Base-by-base conservation (phyloP, 2,329 filamentous ascomycete species). In the Incumbomyces lentus region DNA sequence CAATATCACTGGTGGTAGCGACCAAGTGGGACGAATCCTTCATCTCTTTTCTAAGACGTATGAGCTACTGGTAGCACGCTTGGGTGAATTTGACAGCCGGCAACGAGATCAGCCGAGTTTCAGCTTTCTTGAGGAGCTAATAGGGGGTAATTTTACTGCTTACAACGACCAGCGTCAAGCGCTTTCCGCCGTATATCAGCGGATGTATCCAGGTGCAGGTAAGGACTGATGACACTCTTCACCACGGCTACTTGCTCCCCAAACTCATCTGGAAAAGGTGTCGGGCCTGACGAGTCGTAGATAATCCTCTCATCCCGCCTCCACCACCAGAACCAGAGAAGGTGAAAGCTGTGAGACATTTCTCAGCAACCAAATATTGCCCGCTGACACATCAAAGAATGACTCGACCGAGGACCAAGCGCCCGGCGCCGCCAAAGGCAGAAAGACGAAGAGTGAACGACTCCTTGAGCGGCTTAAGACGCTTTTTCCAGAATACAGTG, bases 1-100 rank as follows among this genome's bases (percentile, higher is more conserved):
- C 62, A 92, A 98, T 59, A 92, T 98, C 19, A 82, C 92, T 0
- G 88, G 88, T 8, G 89, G 89, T 8, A 92, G 88, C 0, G 75
- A 71, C 38, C 84, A 86, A 54, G 85, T 84, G 6, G 54, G 64
- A 0, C 69, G 76, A 7, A 84, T 95, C 40, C 69, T 86, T 53
- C 61, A 70, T n/a, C 71, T 74, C 11, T 96, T 98, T 62, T 68
- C 75, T 1, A 67, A 79, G 2, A 84, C 85, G 0, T 76, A 80
- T 58, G 58, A 69, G 8, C 62, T 62, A 2, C 65, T 94, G 13
- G 68, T 72, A 39, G 62, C 74, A 2, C 74, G 76, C 29, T 80
- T 90, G 72, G 40, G 40, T 32, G 40, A 44, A 2, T 49, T 50
- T 31, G 60, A 58, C 10, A 62, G 74, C 3, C 59, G 53, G 51